Evolutionary conservation across 1,284 basidiomycete species (phyloP), one percentile per base, ranked within the genome.

Genomic region (Moesziomyces parantarcticus): DNA sequence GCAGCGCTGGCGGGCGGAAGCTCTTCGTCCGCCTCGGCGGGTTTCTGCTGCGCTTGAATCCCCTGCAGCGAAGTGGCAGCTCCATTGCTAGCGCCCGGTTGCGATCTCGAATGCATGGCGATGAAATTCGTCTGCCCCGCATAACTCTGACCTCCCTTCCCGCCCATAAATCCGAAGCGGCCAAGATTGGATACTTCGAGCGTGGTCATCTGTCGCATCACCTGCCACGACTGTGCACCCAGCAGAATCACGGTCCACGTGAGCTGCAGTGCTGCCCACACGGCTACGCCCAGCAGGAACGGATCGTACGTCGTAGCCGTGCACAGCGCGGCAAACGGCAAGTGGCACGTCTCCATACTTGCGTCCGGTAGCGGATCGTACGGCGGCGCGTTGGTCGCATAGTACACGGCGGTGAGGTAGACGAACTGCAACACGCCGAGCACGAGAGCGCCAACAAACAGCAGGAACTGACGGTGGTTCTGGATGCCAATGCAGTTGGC

Each of bases 401-500:
- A 66, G 52, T 57, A 49, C 66, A 89, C 88, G 65, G 90, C 91
- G 22, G 90, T 88, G 7, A 98, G 88, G 79, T 91, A 91, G 82
- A 94, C 90, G 76, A 97, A 98, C 23, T 89, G 83, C 14, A 87
- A 68, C 48, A 99, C 90, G 3, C 93, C 94, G 20, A 90, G 76
- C 34, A 97, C 92, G 18, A 99, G 89, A 1, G 90, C 90, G 0
- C 88, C 86, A 26, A 99, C 91, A 79, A 99, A 98, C 10, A 94
- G 83, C 32, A 98, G 86, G 85, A 99, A 99, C 81, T 96, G 92
- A 14, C 95, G 91, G 79, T 99, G 96, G 80, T 99, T 99, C 72
- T 92, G 91, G 50, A 89, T 88, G n/a, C 97, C 97, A 57, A 99
- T 66, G 84, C 96, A 98, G 85, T 98, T 98, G 92, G 94, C 97